Evolutionary conservation across 2,329 filamentous ascomycete species (phyloP), one percentile per base, ranked within the genome.

Genomic region (Monilinia fructigena): DNA sequence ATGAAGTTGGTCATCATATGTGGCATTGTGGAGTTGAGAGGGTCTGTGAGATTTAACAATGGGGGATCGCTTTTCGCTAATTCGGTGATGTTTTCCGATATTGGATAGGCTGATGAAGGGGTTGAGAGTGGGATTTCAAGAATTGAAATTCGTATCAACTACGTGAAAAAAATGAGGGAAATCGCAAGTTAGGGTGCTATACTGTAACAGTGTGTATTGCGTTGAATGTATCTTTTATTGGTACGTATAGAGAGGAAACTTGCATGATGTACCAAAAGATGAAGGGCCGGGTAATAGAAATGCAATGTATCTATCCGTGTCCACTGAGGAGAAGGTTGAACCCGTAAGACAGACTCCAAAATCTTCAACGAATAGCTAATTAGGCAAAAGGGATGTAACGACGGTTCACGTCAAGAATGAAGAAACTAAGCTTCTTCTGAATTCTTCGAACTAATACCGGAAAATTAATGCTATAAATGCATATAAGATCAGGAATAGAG

Each of bases 71-170:
- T 7, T 31, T 48, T 59, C 56, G 56, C 56, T 59, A 35, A 59
- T 59, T 59, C 56, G 56, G 56, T 59, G 18, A 35, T 54, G 28
- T 47, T 5, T 59, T 59, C 40, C 55, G 40, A 47, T 45, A 26
- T 12, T 42, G 26, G 42, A 14, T 28, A 5, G 40, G 12, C 23
- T 47, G 23, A 38, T 54, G 26, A 31, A 59, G 55, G 23, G 18
- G 18, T n/a, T 12, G 42, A 59, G 56, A 59, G 56, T 47, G 40
- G 56, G 56, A 35, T 59, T 48, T 47, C 31, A 14, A 26, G 26
- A 28, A 23, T 14, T 26, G 31, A 18, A 11, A 23, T 55, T 1
- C 40, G 31, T 58, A 35, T 35, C 31, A 8, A 35, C 31, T 35
- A 35, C 31, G 31, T 35, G 3, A 35, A 35, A 35, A 35, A 35